Evolutionary conservation across 2,329 filamentous ascomycete species (phyloP), one percentile per base, ranked within the genome.

Genomic region (Talaromyces sp.): DNA sequence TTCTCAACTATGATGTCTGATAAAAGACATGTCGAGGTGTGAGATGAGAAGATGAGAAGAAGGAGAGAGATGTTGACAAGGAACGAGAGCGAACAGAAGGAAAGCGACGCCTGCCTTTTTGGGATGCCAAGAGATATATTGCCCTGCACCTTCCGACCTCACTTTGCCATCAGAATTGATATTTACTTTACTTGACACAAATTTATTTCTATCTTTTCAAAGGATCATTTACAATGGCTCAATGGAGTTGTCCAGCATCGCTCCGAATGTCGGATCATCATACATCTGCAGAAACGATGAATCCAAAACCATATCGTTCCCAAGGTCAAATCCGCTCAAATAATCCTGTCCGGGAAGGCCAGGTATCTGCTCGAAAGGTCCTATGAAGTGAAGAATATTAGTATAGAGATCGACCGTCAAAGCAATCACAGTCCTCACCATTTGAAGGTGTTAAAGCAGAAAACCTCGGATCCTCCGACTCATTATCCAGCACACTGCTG

Each of bases 241-340:
- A 71, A 57, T 10, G 19, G 53, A 60, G 15, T 57, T 53, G 10
- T 57, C 48, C 37, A 41, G 37, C 35, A 60, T 40, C 21, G 43
- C 31, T 13, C 17, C 57, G 25, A 51, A 59, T 50, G 57, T 53
- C 22, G 21, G 25, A 46, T 41, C 31, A 39, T 59, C 52, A 43
- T 52, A 37, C 19, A 51, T 28, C 21, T 41, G 50, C n/a, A 48
- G 21, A 31, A 55, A 55, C 11, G 41, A 28, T 8, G 28, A 13
- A 13, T 54, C 43, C n/a, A 36, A 8, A 19, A 37, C 25, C 43
- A 55, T 54, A 31, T 43, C 45, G 9, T 54, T 43, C 19, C 40
- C 36, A 46, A 37, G 19, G 6, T 55, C 52, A 13, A 59, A 58
- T 11, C 48, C 19, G 3, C n/a, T 41, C 4, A 35, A 2, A n/a